A percentile compares a stretch with the other conserved stretches of the same genome.
These are phyloP conservation scores for Xerocomus spinulosus DNA, from an alignment of 768 basidiomycete species.

Conservation along the genomic window DNA sequence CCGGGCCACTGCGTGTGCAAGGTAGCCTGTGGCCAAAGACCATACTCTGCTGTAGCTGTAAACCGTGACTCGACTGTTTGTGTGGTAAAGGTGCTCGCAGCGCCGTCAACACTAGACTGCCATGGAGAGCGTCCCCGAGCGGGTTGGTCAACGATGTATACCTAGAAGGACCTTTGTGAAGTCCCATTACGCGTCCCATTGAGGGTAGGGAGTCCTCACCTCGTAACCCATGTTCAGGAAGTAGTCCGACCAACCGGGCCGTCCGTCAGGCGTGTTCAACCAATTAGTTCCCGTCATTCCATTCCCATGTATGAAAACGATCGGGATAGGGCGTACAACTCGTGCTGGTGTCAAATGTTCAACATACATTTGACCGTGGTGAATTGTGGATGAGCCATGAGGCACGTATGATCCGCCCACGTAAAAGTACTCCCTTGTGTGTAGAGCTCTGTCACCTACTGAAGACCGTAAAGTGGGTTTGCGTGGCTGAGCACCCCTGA, in stretches of 20 bases:
- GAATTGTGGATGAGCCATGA: conserved; percentile 34
- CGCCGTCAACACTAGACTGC: conserved; percentile 38
- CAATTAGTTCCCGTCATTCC: conserved; percentile 53
- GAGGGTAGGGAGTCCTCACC: conserved; percentile 24
- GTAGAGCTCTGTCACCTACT: conserved; percentile 31
- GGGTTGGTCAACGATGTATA: conserved; percentile 46
- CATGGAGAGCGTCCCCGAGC: conserved; percentile 43
- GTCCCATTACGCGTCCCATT: neutral
- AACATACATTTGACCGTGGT: conserved; percentile 47
- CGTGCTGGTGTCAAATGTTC: conserved; percentile 43
- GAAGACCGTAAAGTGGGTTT: neutral
- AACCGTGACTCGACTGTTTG: conserved; percentile 37
- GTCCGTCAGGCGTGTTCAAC: conserved; percentile 51
- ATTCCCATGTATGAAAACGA: conserved; percentile 47
- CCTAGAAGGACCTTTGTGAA: conserved; percentile 16
- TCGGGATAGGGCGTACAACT: conserved; percentile 36
- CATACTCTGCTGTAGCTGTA: conserved; percentile 37
- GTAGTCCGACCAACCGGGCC: conserved; percentile 55
- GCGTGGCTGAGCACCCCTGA: neutral
- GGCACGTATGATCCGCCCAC: conserved; percentile 40
- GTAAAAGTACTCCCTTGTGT: conserved; percentile 47
- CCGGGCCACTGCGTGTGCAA: conserved; percentile 53
- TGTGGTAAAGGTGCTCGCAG: conserved; percentile 28
- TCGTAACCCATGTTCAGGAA: conserved; percentile 48
- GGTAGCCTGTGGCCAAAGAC: conserved; percentile 43